These are phyloP conservation scores for Hordeum vulgare DNA, from an alignment of 176 grass and related monocot genomes.

Conservation along the genomic window MorexV3_pseudomolecules_assembly NC_058524.1:517521656-517522155, in stretches of 20 bases:
- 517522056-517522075: constrained; percentile 97
- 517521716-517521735: neutral
- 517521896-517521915: neutral
- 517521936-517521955: neutral
- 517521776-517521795: neutral
- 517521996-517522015: neutral
- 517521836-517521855: neutral
- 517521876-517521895: neutral
- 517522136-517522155: constrained; percentile 94
- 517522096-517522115: constrained; percentile 94
- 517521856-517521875: neutral
- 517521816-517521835: neutral
- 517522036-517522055: constrained; percentile 56
- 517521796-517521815: neutral
- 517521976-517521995: neutral
- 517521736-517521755: neutral
- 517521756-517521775: neutral
- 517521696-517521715: neutral
- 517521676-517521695: neutral
- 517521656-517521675: neutral
- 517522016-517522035: neutral
- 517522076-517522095: constrained; percentile 98
- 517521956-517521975: too few species aligned
- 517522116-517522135: constrained; percentile 97
- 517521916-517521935: neutral